Evolutionary conservation across 192 early-diverging fungal genomes (phyloP).

Genomic region (Linderina pennispora): DNA sequence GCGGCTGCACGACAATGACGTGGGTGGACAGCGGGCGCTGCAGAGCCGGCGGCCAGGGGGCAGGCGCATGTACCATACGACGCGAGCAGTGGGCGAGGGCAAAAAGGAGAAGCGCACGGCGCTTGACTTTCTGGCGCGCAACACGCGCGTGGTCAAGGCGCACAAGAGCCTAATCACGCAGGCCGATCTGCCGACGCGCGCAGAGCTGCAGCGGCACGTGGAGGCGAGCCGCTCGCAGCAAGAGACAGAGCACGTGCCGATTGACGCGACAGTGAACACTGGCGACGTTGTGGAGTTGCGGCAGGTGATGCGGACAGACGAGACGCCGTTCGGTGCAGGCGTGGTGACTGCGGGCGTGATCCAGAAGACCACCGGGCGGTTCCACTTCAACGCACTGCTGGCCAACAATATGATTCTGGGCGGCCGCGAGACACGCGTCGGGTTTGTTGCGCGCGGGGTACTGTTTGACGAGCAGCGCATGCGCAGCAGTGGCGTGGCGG

Average conservation of each 20-base stretch:
- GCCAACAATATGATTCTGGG: slow-evolving; percentile 1
- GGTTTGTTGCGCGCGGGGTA: slow-evolving; percentile 34
- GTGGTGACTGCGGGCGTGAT: slow-evolving; percentile 10
- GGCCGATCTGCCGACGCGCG: slow-evolving; percentile 1
- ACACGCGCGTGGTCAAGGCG: background rate
- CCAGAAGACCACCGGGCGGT: slow-evolving; percentile 33
- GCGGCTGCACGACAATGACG: slow-evolving; percentile 33
- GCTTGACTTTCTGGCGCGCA: background rate
- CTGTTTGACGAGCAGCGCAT: slow-evolving; percentile 30
- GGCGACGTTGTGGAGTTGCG: slow-evolving; percentile 42
- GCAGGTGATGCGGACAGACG: background rate
- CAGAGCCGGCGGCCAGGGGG: background rate
- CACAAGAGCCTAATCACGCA: slow-evolving; percentile 6
- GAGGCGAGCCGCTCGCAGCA: background rate
- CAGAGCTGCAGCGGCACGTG: slow-evolving; percentile 10
- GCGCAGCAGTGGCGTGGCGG: slow-evolving; percentile 9
- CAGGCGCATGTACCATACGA: background rate
- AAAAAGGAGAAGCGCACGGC: background rate
- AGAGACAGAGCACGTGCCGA: slow-evolving; percentile 17
- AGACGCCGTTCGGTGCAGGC: background rate
- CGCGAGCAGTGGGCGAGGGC: background rate
- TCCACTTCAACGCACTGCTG: slow-evolving; percentile 20
- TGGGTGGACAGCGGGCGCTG: background rate
- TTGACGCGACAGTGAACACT: slow-evolving; percentile 18
- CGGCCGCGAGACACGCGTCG: slow-evolving; percentile 17